Conservation (phyloP, 2,329 filamentous ascomycete species). For the Trichoderma sp. region DNA sequence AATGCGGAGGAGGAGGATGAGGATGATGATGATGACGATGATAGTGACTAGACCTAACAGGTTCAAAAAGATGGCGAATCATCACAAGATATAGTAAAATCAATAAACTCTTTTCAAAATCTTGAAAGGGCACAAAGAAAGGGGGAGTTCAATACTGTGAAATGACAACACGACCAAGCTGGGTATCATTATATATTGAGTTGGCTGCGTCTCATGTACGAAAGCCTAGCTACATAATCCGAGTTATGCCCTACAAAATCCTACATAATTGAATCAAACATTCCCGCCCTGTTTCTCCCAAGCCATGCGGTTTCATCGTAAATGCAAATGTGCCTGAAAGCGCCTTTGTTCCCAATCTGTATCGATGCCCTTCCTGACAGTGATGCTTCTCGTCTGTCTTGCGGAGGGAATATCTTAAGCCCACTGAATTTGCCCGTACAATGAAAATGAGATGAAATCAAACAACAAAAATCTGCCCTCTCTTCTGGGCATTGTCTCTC, state of each 20-base stretch:
- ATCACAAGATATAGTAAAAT: neutral
- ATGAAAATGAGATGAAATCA: neutral
- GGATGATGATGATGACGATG: constrained; percentile 40
- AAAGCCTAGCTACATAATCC: constrained; percentile 7
- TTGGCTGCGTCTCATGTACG: neutral
- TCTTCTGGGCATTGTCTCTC: neutral
- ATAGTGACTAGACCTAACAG: constrained; percentile 23
- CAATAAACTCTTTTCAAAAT: neutral
- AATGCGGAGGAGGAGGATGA: constrained; percentile 75
- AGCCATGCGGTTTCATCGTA: neutral
- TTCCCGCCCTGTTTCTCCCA: neutral
- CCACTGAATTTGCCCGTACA: neutral
- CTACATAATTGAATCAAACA: neutral
- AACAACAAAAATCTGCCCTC: neutral
- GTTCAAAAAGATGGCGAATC: neutral
- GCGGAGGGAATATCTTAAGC: neutral
- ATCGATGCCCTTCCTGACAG: neutral
- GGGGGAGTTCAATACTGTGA: neutral
- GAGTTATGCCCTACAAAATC: neutral
- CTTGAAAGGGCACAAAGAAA: neutral
- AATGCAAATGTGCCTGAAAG: constrained; percentile 8
- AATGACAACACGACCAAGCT: neutral
- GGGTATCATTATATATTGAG: constrained; percentile 27
- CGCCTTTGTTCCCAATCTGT: constrained; percentile 12
- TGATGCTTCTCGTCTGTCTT: neutral